Percentiles rank a stretch among this genome's conserved stretches.
phyloP scores from a whole-genome alignment of 2,329 filamentous ascomycete genomes.

The Aurifilum marmelostoma region DNA sequence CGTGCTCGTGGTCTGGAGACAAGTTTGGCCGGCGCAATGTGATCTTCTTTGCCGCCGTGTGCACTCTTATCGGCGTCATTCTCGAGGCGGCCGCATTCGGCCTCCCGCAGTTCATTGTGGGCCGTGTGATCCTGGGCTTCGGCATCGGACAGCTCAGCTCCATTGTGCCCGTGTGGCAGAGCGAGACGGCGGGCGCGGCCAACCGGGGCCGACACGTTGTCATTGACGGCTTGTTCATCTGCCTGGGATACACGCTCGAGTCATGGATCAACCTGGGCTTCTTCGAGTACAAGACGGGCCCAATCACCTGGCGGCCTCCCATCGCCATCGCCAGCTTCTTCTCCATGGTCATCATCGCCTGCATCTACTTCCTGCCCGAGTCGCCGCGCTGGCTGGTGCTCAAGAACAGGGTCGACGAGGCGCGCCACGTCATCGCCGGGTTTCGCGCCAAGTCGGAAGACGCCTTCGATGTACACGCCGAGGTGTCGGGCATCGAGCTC shows the following conservation, averaged over 20 bases:
- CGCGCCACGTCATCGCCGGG: slow-evolving; percentile 27
- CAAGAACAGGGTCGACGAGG: slow-evolving; percentile 26
- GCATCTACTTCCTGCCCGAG: slow-evolving; percentile 30
- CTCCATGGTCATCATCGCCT: slow-evolving; percentile 23
- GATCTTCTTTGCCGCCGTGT: slow-evolving; percentile 51
- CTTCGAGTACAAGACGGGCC: slow-evolving; percentile 29
- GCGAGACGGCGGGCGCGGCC: slow-evolving; percentile 32
- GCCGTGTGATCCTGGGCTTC: slow-evolving; percentile 54
- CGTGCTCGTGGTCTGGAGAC: slow-evolving; percentile 44
- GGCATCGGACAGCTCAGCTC: slow-evolving; percentile 50
- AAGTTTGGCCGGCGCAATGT: slow-evolving; percentile 53
- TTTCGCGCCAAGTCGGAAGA: slow-evolving; percentile 28
- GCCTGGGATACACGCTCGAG: slow-evolving; percentile 29
- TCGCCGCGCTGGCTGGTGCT: slow-evolving; percentile 31
- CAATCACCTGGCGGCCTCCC: slow-evolving; percentile 31
- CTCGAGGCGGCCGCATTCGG: slow-evolving; percentile 51
- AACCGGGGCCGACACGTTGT: slow-evolving; percentile 34
- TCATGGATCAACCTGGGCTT: slow-evolving; percentile 32
- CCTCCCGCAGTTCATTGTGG: slow-evolving; percentile 53
- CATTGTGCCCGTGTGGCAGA: slow-evolving; percentile 44
- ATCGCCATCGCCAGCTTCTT: slow-evolving; percentile 28
- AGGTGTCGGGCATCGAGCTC: slow-evolving; percentile 28
- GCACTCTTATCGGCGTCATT: slow-evolving; percentile 53
- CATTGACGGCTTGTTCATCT: slow-evolving; percentile 31
- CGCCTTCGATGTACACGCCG: slow-evolving; percentile 27